Evolutionary conservation across 2,329 filamentous ascomycete genomes (phyloP).

Genomic region (Verticillium albo-atrum): DNA sequence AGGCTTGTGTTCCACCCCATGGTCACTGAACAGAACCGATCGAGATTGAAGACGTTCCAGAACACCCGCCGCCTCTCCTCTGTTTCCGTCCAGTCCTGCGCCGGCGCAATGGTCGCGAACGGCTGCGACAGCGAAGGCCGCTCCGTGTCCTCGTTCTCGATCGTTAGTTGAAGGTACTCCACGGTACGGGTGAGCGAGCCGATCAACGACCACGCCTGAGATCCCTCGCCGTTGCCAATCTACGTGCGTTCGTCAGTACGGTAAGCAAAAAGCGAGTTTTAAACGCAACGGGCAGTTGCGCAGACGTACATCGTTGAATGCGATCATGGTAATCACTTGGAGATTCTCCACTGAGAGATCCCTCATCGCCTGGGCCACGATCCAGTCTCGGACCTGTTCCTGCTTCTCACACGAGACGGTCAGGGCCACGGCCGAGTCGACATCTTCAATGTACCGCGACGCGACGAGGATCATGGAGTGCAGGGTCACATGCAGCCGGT

Average conservation of each 20-base stretch:
- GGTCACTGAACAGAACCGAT: slow-evolving; percentile 14
- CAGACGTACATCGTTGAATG: slow-evolving; percentile 26
- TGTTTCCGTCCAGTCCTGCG: slow-evolving; percentile 22
- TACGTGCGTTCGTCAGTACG: slow-evolving; percentile 17
- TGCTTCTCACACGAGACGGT: slow-evolving; percentile 15
- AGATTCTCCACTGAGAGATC: slow-evolving; percentile 27
- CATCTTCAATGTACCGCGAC: slow-evolving; percentile 21
- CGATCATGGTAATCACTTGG: slow-evolving; percentile 29
- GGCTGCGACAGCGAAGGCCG: slow-evolving; percentile 20
- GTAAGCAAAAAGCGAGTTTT: too few relatives aligned
- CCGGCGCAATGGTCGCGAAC: slow-evolving; percentile 18
- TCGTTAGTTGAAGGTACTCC: slow-evolving; percentile 23
- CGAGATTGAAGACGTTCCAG: slow-evolving; percentile 25
- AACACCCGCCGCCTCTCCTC: slow-evolving; percentile 24
- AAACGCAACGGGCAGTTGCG: too few relatives aligned
- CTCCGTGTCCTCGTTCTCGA: slow-evolving; percentile 20
- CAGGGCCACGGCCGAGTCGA: slow-evolving; percentile 9
- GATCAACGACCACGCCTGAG: slow-evolving; percentile 22
- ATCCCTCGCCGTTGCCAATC: slow-evolving; percentile 22
- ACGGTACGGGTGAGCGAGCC: slow-evolving; percentile 23
- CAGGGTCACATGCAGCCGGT: slow-evolving; percentile 23
- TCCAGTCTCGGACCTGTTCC: slow-evolving; percentile 11
- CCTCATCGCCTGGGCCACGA: slow-evolving; percentile 24
- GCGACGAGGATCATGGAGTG: slow-evolving; percentile 26
- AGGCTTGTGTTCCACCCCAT: slow-evolving; percentile 26